A percentile compares a stretch with the other conserved stretches of the same genome.
Conservation (phyloP, 1,284 basidiomycete genomes). For the Ganoderma sp. region DNA sequence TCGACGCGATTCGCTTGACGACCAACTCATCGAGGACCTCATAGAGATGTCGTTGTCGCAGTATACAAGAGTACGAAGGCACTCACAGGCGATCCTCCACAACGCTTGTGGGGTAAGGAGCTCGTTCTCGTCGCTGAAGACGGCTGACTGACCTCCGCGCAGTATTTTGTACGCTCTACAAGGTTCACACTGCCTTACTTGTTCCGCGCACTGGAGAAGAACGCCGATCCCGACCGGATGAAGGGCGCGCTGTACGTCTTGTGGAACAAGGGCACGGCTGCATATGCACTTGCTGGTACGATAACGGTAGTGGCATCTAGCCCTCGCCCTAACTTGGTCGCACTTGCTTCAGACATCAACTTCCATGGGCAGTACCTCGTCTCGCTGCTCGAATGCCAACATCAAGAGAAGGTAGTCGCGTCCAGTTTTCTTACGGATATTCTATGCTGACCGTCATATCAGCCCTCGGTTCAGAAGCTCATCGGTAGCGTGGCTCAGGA, state of each 20-base stretch:
- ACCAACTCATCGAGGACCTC: conserved; percentile 78
- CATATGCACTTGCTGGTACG: conserved; percentile 68
- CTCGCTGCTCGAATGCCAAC: conserved; percentile 83
- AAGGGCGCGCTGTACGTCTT: conserved; percentile 94
- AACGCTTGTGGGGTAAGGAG: conserved; percentile 66
- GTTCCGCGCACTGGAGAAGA: conserved; percentile 76
- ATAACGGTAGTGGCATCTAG: conserved; percentile 1
- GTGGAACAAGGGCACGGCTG: conserved; percentile 78
- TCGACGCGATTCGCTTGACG: conserved; percentile 80
- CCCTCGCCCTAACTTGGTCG: background rate
- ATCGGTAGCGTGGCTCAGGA: conserved; percentile 79
- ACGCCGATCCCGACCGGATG: conserved; percentile 90
- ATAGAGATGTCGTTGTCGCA: conserved; percentile 87
- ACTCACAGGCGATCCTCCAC: conserved; percentile 76
- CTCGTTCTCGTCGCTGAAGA: background rate
- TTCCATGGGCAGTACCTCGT: conserved; percentile 71
- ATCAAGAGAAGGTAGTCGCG: conserved; percentile 82
- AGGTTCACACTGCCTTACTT: conserved; percentile 74
- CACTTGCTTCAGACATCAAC: conserved; percentile 58
- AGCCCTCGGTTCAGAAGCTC: conserved; percentile 93
- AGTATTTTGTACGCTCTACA: conserved; percentile 87
- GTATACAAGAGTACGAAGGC: conserved; percentile 80
- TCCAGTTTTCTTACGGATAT: background rate
- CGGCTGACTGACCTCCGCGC: conserved; percentile 23
- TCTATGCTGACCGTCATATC: conserved; percentile 21